Conservation (phyloP, 208 protist genomes). For the Crithidia sp. region DNA sequence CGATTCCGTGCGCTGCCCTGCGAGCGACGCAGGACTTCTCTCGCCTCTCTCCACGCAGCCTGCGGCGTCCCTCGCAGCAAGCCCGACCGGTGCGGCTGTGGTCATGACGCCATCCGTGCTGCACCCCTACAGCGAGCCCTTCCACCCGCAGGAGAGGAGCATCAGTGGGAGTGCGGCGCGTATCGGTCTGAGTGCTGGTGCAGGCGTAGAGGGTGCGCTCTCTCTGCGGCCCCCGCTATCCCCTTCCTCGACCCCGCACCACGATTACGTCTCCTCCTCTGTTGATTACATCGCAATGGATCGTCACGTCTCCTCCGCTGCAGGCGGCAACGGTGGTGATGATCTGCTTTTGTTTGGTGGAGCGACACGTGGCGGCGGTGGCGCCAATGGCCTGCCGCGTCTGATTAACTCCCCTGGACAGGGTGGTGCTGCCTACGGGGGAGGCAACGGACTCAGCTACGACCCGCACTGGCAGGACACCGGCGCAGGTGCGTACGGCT, state of each 20-base stretch:
- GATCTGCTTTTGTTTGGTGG: not conserved
- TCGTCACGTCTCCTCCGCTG: not conserved
- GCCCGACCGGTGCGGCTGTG: not conserved
- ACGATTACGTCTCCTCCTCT: not conserved
- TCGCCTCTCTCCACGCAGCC: not conserved
- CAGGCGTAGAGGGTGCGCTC: not conserved
- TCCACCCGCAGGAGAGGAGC: not conserved
- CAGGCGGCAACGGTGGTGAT: not conserved
- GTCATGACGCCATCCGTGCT: not conserved
- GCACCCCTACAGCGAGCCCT: slow-evolving; percentile 6
- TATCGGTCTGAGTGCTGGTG: not conserved
- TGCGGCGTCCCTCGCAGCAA: not conserved
- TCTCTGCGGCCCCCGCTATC: not conserved
- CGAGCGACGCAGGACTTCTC: not conserved
- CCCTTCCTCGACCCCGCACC: slow-evolving; percentile 3
- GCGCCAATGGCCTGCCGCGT: not conserved
- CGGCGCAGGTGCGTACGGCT: not conserved
- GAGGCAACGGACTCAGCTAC: not conserved
- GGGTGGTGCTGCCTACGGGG: no score
- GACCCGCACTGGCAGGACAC: slow-evolving; percentile 19
- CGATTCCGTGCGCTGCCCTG: no score
- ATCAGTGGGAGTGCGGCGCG: no score
- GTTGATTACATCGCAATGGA: slow-evolving; percentile 8
- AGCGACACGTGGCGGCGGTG: no score
- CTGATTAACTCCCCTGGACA: not conserved